Percentiles rank a stretch among this genome's conserved stretches.
phyloP scores from a whole-genome alignment of 2,329 filamentous ascomycete genomes.

The Chrysoporthe austroafricana region DNA sequence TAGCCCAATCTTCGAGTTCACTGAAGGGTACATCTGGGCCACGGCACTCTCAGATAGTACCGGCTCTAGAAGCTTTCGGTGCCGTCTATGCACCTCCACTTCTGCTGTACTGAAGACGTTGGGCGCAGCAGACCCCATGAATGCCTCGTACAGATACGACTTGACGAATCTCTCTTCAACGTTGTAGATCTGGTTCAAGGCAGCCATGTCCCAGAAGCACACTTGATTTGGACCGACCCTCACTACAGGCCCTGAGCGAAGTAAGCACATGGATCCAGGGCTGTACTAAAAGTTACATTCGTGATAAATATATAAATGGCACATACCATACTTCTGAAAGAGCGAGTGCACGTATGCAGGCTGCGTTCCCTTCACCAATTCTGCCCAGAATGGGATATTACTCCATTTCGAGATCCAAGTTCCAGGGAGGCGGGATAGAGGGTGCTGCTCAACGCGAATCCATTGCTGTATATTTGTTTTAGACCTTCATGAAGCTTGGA shows the following conservation, averaged over 20 bases:
- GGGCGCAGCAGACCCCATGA: constrained; percentile 24
- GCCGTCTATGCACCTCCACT: constrained; percentile 42
- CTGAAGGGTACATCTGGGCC: constrained; percentile 36
- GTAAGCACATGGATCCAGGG: not conserved
- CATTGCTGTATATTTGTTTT: constrained; percentile 9
- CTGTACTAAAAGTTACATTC: not conserved
- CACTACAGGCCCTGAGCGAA: constrained; percentile 32
- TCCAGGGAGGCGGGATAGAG: constrained; percentile 32
- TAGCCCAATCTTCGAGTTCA: constrained; percentile 44
- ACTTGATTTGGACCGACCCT: constrained; percentile 34
- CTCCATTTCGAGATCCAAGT: constrained; percentile 37
- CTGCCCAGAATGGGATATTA: constrained; percentile 25
- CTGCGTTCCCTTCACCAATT: constrained; percentile 26
- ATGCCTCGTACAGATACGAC: constrained; percentile 32
- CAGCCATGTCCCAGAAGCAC: constrained; percentile 33
- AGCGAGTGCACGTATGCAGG: constrained; percentile 33
- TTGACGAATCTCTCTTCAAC: constrained; percentile 38
- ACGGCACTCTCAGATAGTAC: constrained; percentile 44
- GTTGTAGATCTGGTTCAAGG: constrained; percentile 35
- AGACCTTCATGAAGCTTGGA: not conserved
- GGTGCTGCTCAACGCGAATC: constrained; percentile 19
- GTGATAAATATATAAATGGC: not conserved
- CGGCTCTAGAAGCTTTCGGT: constrained; percentile 47
- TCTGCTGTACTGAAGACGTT: constrained; percentile 48
- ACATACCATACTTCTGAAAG: constrained; percentile 33